Conservation (phyloP, 441 rosid species). For the Mallotus japonicus region DNA sequence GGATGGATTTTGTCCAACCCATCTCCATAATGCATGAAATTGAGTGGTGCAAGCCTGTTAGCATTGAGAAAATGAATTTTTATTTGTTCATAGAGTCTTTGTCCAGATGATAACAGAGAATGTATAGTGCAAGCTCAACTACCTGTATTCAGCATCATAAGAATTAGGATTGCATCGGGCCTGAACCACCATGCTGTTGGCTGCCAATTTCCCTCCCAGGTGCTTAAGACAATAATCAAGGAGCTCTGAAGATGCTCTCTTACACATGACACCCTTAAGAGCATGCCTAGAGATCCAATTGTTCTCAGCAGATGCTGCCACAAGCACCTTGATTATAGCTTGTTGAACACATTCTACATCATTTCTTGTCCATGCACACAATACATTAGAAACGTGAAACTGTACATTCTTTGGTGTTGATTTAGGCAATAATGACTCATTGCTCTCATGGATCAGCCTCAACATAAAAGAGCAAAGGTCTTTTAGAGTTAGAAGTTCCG, state of each 20-base stretch:
- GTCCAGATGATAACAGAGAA: neutral
- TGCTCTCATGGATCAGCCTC: slow-evolving; percentile 37
- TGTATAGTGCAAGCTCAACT: neutral
- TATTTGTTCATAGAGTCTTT: neutral
- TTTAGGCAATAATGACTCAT: slow-evolving; percentile 7
- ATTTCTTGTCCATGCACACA: slow-evolving; percentile 50
- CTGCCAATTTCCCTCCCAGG: slow-evolving; percentile 41
- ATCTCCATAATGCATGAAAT: slow-evolving; percentile 26
- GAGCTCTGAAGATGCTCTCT: slow-evolving; percentile 50
- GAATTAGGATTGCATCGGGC: slow-evolving; percentile 37
- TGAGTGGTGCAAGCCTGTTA: slow-evolving; percentile 46
- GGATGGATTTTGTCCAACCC: slow-evolving; percentile 28
- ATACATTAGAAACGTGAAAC: slow-evolving; percentile 19
- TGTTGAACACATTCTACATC: slow-evolving; percentile 53
- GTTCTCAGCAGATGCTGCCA: slow-evolving; percentile 32
- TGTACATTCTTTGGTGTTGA: slow-evolving; percentile 17
- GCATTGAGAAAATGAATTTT: neutral
- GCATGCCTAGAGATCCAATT: slow-evolving; percentile 54
- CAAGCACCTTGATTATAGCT: slow-evolving; percentile 48
- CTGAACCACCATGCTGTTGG: slow-evolving; percentile 44
- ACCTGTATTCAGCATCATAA: slow-evolving; percentile 64
- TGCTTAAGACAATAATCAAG: slow-evolving; percentile 66
- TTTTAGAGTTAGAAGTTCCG: slow-evolving; percentile 45
- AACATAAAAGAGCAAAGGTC: slow-evolving; percentile 58
- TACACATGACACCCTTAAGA: slow-evolving; percentile 54